phyloP scores from a whole-genome alignment of 495 filamentous ascomycete genomes.

The Daldinia caldariorum region DNA sequence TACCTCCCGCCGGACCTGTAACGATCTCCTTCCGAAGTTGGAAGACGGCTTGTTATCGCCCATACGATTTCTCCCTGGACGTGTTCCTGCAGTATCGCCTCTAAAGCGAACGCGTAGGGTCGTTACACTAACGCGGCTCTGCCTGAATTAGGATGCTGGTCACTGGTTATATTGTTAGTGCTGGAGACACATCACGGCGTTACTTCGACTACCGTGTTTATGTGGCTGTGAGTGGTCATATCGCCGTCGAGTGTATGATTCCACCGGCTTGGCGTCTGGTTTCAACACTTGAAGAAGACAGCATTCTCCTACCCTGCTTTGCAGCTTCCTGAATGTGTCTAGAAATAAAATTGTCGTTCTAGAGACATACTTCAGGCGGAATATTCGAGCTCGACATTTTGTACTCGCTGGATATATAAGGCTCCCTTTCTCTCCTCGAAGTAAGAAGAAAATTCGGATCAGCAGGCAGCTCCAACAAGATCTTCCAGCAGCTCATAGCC shows the following conservation, averaged over 20 bases:
- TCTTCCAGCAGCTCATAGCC: conserved; percentile 7
- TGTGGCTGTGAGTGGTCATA: conserved; percentile 35
- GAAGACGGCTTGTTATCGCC: conserved; percentile 36
- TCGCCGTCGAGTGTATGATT: conserved; percentile 40
- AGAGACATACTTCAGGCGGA: conserved; percentile 20
- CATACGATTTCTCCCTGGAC: conserved; percentile 11
- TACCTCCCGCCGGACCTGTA: conserved; percentile 10
- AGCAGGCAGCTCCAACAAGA: conserved; percentile 34
- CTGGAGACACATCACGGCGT: conserved; percentile 19
- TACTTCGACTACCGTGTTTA: conserved; percentile 24
- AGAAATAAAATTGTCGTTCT: conserved; percentile 20
- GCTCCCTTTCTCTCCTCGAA: conserved; percentile 1
- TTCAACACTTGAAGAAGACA: conserved; percentile 11
- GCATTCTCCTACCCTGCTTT: conserved; percentile 16
- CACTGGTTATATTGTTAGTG: conserved; percentile 19
- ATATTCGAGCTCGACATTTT: conserved; percentile 7
- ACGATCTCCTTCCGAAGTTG: conserved; percentile 39
- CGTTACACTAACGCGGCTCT: conserved; percentile 22
- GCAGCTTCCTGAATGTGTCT: conserved; percentile 38
- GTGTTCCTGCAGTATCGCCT: conserved; percentile 35
- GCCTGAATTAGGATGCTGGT: conserved; percentile 27
- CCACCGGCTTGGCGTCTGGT: conserved; percentile 32
- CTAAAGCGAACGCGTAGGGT: not conserved
- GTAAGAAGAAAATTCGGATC: conserved; percentile 10
- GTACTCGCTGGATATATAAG: conserved; percentile 34